Evolutionary conservation across 768 basidiomycete genomes (phyloP).

Genomic region (Sistotremastrum suecicum): DNA sequence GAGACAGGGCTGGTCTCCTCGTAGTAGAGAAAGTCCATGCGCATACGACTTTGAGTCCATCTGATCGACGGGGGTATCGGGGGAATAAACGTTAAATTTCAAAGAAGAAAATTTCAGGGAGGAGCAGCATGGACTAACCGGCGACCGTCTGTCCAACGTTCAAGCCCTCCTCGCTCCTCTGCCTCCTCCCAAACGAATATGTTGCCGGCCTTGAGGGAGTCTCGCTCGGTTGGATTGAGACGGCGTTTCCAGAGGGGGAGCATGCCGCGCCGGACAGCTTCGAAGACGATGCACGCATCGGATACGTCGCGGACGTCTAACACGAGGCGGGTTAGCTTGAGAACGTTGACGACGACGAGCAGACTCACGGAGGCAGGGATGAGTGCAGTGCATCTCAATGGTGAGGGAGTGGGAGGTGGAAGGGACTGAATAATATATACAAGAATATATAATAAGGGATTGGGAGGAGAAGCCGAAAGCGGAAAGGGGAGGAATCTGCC

Average conservation of each 20-base stretch:
- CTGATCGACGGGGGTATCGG: not conserved
- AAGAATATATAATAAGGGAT: too few species aligned
- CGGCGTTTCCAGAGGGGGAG: slow-evolving; percentile 61
- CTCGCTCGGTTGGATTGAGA: slow-evolving; percentile 54
- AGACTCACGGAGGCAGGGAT: too few species aligned
- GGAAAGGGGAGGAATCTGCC: too few species aligned
- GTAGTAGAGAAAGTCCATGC: slow-evolving; percentile 71
- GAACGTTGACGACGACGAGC: too few species aligned
- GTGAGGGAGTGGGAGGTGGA: too few species aligned
- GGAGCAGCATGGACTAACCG: slow-evolving; percentile 37
- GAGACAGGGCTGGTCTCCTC: slow-evolving; percentile 34
- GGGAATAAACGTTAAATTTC: not conserved
- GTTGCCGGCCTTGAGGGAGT: slow-evolving; percentile 56
- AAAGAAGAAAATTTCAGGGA: not conserved
- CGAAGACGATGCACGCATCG: slow-evolving; percentile 63
- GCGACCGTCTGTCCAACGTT: slow-evolving; percentile 74
- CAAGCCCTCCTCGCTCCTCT: slow-evolving; percentile 52
- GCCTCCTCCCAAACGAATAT: slow-evolving; percentile 83
- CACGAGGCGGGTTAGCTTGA: too few species aligned
- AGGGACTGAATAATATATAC: too few species aligned
- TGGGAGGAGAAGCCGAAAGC: too few species aligned
- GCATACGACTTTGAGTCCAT: slow-evolving; percentile 75
- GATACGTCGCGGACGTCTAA: slow-evolving; percentile 67
- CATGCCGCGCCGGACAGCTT: slow-evolving; percentile 58
- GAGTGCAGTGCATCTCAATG: too few species aligned